A percentile compares a stretch with the other conserved stretches of the same genome.
phyloP scores from a whole-genome alignment of 1,284 basidiomycete genomes.

The Schizophyllum amplum region DNA sequence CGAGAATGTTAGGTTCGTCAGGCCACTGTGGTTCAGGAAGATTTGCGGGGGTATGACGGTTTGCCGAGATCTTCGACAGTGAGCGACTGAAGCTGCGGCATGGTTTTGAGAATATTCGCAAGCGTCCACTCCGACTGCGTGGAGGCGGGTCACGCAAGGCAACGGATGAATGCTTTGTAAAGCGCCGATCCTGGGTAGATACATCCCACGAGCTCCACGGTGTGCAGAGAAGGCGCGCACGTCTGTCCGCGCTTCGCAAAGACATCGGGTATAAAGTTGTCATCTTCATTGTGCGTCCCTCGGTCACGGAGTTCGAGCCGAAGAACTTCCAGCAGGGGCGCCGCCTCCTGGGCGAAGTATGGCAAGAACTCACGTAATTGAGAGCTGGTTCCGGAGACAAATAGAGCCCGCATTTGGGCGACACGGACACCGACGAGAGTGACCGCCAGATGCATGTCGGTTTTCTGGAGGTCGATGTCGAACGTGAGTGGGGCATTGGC shows the following conservation, averaged over 20 bases:
- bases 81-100: not conserved
- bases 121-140: not conserved
- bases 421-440: not conserved
- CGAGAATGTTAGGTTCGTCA: no score
- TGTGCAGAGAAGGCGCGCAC: not conserved
- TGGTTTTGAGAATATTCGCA: not conserved
- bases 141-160: not conserved
- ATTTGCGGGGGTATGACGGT: no score
- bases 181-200: not conserved
- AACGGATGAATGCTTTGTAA: not conserved
- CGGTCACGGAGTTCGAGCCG: not conserved
- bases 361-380: not conserved
- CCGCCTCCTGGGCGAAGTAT: not conserved
- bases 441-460: not conserved
- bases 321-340: not conserved
- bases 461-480: not conserved
- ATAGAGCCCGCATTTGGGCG: not conserved
- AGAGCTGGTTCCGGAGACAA: not conserved
- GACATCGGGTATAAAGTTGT: not conserved
- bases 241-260: not conserved
- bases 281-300: not conserved
- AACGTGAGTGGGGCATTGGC: not conserved
- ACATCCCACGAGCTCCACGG: not conserved
- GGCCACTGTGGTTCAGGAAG: no score
- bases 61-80: not conserved